Percentiles rank a stretch among this genome's conserved stretches.
Evolutionary conservation across 768 basidiomycete species (phyloP).

Genomic region (Tylopilus balloui): DNA sequence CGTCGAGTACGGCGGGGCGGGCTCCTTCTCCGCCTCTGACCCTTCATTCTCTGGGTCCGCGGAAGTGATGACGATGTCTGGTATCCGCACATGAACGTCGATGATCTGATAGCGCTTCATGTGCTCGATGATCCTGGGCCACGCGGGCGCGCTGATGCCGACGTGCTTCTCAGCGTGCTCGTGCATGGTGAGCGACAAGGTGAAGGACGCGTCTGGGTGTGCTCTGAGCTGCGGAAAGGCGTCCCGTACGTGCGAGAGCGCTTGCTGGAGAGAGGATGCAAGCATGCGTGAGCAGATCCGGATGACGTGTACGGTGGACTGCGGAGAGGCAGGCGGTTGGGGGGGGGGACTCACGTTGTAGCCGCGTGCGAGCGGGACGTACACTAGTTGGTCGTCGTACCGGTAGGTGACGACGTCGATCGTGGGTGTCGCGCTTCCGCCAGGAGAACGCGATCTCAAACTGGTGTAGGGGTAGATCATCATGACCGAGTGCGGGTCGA

Average conservation of each 20-base stretch:
- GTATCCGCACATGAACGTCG: constrained; percentile 34
- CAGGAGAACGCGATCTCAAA: neutral
- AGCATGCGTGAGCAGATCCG: neutral
- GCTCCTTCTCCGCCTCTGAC: constrained; percentile 2
- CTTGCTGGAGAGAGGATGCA: constrained; percentile 35
- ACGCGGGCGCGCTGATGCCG: constrained; percentile 50
- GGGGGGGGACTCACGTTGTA: constrained; percentile 39
- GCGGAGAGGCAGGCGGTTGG: too few species aligned
- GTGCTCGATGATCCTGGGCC: constrained; percentile 39
- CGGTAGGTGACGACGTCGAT: constrained; percentile 50
- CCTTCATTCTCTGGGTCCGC: constrained; percentile 15
- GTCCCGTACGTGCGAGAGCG: constrained; percentile 45
- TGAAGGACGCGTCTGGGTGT: constrained; percentile 39
- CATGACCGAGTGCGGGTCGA: neutral
- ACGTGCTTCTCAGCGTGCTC: constrained; percentile 35
- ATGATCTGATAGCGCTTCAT: constrained; percentile 47
- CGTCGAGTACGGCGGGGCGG: constrained; percentile 39
- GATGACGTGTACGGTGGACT: too few species aligned
- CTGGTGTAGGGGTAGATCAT: constrained; percentile 4
- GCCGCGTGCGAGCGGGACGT: constrained; percentile 41
- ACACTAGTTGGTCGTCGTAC: constrained; percentile 40
- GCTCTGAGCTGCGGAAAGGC: constrained; percentile 43
- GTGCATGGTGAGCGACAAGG: constrained; percentile 39
- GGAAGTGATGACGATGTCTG: constrained; percentile 28
- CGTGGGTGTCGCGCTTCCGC: neutral